Evolutionary conservation across 164 flowering plant species (phyloP), one percentile per base, ranked within the genome.

Genomic region (Dillenia suffruticosa): DNA sequence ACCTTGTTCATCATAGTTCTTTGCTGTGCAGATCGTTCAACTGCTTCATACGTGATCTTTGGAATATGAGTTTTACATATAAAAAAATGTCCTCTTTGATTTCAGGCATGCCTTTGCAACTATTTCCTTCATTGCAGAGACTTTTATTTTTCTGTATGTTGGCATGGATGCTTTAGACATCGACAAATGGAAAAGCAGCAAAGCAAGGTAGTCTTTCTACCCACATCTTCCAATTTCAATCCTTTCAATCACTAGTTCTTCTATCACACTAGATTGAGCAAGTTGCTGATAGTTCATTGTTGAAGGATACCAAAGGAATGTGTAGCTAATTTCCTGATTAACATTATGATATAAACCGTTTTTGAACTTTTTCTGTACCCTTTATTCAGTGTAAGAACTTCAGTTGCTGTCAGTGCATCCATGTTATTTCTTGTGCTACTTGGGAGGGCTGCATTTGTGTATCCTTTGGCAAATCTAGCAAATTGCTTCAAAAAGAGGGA

Each of bases 371-470:
- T 59, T 19, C 57, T 15, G n/a, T 63, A 12, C 53, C 62, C 45
- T 63, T 64, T 60, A 46, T 80, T 58, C 89, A 85, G 93, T 63
- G 69, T 78, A 69, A 76, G 75, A 69, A 81, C 82, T 44, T 80
- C 77, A n/a, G n/a, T 78, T 65, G 82, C 85, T 59, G 62, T 87
- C 14, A 82, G 88, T 70, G 74, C 83, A 22, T 71, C 81, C 9
- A 12, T 88, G 68, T 12, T 88, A 49, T 74, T 68, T 19, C 57
- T 86, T 17, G 81, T 86, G 48, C 59, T 88, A 68, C 32, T 86
- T 61, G 95, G 91, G 68, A 82, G 95, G 58, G 91, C 91, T 12
- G 87, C 89, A 56, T 85, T 85, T 71, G 79, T 84, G 14, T 88
- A 76, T 70, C 84, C 89, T 10, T 67, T 85, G 10, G 71, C 94